phyloP scores from a whole-genome alignment of 2,329 filamentous ascomycete genomes.

The Stachybotrys echinatus region DNA sequence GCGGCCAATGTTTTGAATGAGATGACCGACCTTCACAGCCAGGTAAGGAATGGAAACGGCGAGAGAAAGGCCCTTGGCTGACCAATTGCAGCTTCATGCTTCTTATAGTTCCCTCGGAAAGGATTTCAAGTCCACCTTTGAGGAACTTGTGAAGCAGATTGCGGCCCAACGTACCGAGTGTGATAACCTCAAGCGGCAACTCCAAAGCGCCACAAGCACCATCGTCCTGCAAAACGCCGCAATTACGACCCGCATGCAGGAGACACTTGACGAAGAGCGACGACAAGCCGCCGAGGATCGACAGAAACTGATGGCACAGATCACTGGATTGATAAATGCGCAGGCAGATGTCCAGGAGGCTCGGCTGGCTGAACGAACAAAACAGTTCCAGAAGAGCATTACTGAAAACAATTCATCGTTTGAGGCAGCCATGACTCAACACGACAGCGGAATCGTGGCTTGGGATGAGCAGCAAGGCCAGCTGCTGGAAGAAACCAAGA shows the following conservation, averaged over 20 bases:
- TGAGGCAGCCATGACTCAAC: constrained; percentile 59
- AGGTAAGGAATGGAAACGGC: constrained; percentile 31
- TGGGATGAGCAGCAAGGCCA: constrained; percentile 68
- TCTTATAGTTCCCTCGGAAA: constrained; percentile 81
- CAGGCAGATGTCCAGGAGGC: constrained; percentile 70
- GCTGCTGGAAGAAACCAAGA: constrained; percentile 65
- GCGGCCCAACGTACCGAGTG: constrained; percentile 73
- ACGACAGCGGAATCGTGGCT: constrained; percentile 64
- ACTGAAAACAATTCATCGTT: constrained; percentile 57
- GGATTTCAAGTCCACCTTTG: constrained; percentile 83
- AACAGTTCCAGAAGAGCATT: constrained; percentile 59
- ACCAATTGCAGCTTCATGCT: constrained; percentile 57
- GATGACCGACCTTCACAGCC: constrained; percentile 74
- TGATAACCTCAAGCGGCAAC: constrained; percentile 64
- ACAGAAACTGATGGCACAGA: constrained; percentile 67
- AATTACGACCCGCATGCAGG: constrained; percentile 61
- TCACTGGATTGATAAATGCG: constrained; percentile 68
- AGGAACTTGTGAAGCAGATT: constrained; percentile 71
- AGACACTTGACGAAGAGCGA: constrained; percentile 71
- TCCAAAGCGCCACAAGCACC: constrained; percentile 63
- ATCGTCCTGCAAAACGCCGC: constrained; percentile 64
- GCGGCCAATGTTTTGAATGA: constrained; percentile 85
- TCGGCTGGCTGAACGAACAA: constrained; percentile 61
- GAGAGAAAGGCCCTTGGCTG: neutral
- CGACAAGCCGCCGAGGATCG: constrained; percentile 68